Evolutionary conservation across 805 yeast genomes (phyloP), one percentile per base, ranked within the genome.

Genomic region (Metschnikowia matae): DNA sequence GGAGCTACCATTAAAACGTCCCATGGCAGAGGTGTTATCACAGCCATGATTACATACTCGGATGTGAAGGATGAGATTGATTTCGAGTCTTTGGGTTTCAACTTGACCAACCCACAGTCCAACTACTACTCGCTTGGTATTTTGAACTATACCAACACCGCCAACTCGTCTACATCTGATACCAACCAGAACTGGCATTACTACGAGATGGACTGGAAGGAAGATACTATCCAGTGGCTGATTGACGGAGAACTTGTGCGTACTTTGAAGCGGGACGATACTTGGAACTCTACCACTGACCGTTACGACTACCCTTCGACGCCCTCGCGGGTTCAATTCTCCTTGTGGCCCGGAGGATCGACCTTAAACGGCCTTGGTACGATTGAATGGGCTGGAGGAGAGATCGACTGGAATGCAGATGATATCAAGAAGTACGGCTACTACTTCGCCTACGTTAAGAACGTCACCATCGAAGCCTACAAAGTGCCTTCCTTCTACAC

Each of bases 1-100:
- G 71, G 83, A 32, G 84, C 85, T 44, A 78, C 73, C 45, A 61
- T 89, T 61, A 89, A 85, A 71, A 74, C 92, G 0, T 86, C 96
- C 0, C 87, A 82, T 62, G 78, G 77, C 36, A 75, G 69, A 8
- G 97, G 97, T 75, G 96, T 90, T 35, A 79, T 90, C 51, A 78
- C 95, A 14, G 91, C 96, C 31, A 81, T 84, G 61, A 89, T 90
- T 67, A 66, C 89, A 47, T 85, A 82, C 68, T 87, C 96, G 6
- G 87, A 87, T 64, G 89, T 85, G 39, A 83, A 87, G 75, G 97
- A 90, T 73, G 97, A 91, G 77, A 79, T 90, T 60, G 97, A 91
- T 78, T 83, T 70, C 63, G 97, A 91, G 73, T 85, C 83, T 58
- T 85, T 89, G 55, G 98, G 98, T 52, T 79, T 79, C 61, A 81